These are phyloP conservation scores for Penicillium griseofulvum DNA, from an alignment of 2,329 filamentous ascomycete species.

Conservation along the genomic window DNA sequence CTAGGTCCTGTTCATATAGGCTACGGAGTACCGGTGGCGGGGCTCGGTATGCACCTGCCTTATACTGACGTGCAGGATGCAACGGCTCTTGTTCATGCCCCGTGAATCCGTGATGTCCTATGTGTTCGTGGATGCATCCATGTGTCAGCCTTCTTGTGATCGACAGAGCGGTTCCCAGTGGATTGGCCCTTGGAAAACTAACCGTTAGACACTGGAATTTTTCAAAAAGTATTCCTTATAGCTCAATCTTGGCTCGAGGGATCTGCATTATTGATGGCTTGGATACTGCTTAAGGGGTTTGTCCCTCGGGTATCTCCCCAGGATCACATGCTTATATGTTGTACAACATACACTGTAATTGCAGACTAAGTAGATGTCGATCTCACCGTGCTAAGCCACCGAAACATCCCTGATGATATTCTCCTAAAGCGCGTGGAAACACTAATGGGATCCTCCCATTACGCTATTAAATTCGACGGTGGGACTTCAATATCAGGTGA, in stretches of 20 bases:
- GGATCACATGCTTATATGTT: constrained; percentile 1
- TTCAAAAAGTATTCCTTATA: neutral
- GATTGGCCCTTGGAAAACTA: neutral
- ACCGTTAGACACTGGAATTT: neutral
- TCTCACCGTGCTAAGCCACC: neutral
- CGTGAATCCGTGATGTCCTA: neutral
- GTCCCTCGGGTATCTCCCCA: neutral
- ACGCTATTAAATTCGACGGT: constrained; percentile 1
- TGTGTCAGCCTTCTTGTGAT: neutral
- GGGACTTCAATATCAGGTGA: neutral
- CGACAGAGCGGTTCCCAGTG: constrained; percentile 12
- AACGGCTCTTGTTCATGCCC: neutral
- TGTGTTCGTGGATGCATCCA: neutral
- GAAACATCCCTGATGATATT: neutral
- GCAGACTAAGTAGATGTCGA: neutral
- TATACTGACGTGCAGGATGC: neutral
- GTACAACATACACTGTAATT: neutral
- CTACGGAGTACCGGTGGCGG: neutral
- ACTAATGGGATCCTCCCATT: constrained; percentile 2
- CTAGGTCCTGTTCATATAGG: neutral
- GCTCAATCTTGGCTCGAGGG: neutral
- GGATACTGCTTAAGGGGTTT: neutral
- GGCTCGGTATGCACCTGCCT: neutral
- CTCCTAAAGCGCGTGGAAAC: neutral
- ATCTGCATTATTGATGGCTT: neutral